These are phyloP conservation scores for Russula brevipes DNA, from an alignment of 768 basidiomycete genomes.

Conservation along the genomic window DNA sequence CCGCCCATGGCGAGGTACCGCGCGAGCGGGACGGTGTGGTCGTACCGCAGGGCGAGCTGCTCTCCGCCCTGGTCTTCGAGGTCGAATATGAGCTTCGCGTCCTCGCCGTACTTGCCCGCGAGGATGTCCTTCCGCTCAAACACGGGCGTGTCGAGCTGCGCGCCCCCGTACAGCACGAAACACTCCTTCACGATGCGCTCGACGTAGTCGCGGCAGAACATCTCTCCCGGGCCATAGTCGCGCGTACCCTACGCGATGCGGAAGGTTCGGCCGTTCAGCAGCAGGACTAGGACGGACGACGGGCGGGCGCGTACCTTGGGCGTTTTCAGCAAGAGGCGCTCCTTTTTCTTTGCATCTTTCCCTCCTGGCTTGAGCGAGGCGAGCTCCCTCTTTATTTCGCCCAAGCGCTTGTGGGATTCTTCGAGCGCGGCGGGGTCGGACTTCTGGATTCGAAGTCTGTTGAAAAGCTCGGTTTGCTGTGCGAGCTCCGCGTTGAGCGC, in stretches of 20 bases:
- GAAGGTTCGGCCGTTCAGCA: neutral
- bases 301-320: slow-evolving; percentile 67
- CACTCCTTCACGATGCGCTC: slow-evolving; percentile 82
- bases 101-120: slow-evolving; percentile 96
- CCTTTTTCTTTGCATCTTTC: slow-evolving; percentile 53
- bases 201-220: slow-evolving; percentile 86
- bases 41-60: slow-evolving; percentile 88
- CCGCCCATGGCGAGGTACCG: slow-evolving; percentile 94
- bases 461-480: slow-evolving; percentile 51
- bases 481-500: slow-evolving; percentile 52
- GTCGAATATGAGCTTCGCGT: slow-evolving; percentile 95
- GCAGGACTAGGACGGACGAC: neutral
- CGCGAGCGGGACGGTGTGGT: slow-evolving; percentile 96
- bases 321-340: slow-evolving; percentile 78
- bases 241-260: slow-evolving; percentile 67
- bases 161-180: slow-evolving; percentile 85
- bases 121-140: slow-evolving; percentile 97
- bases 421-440: slow-evolving; percentile 49
- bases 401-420: slow-evolving; percentile 62
- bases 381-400: slow-evolving; percentile 59
- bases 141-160: slow-evolving; percentile 94
- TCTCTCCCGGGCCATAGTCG: slow-evolving; percentile 90
- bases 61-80: slow-evolving; percentile 97
- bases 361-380: slow-evolving; percentile 42
- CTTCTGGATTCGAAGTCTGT: slow-evolving; percentile 54